Evolutionary conservation across 805 yeast species (phyloP), one percentile per base, ranked within the genome.

Genomic region (Nakazawaea populi): DNA sequence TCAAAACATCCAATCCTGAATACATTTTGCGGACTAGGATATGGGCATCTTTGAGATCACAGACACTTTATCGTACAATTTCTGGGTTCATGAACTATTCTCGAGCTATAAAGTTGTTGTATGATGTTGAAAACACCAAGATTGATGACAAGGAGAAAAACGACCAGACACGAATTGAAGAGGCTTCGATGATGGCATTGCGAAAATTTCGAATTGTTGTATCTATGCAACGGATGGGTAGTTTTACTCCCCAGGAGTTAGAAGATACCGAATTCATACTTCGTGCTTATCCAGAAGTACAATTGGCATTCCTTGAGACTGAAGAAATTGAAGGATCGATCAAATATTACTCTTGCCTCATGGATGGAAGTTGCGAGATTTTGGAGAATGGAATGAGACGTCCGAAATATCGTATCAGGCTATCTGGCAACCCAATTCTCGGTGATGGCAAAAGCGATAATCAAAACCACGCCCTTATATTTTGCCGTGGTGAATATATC

Each of bases 391-490:
- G 89, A 9, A 61, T 73, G 52, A 70, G 86, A 55, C 70, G 72
- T 52, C 89, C 89, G 32, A 80, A 81, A 57, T 82, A 82, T 58
- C 72, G 82, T 57, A 76, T 87, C 44, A 78, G 72, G 57, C 72
- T 87, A 42, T 83, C 91, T 11, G 95, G 95, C 14, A 80, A 86
- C 63, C 95, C 95, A 45, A 84, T 87, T 49, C 73, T 87, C 53
- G 95, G 95, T 45, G 94, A 87, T 64, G 95, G 95, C 52, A 87
- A 87, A 64, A 79, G 90, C 32, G 95, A 87, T 66, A 87, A 87
- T 60, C 95, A 87, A 62, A 87, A 87, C 60, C 87, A 82, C 63
- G 80, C 91, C 5, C 63, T 87, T 46, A 78, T 85, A 35, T 87
- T 85, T 68, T 79, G 82, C 59, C 76, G 94, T 55, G 95, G 95